phyloP scores from a whole-genome alignment of 352 stramenopile species.

The Globisporangium middletonii region DNA sequence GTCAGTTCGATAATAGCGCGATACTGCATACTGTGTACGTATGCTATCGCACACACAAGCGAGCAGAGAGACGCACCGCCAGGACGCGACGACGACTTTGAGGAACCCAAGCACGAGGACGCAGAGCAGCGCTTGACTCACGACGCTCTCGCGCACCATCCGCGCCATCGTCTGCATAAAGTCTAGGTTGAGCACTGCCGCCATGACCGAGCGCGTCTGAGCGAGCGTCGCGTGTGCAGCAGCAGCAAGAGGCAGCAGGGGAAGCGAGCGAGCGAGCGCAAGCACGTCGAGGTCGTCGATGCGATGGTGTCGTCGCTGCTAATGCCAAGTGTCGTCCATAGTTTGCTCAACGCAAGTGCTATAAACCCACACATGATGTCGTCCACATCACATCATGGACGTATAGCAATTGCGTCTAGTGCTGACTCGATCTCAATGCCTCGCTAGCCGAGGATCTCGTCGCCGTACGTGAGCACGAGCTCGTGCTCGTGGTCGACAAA shows the following conservation, averaged over 20 bases:
- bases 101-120: slow-evolving; percentile 47
- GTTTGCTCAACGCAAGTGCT: no score
- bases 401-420: background rate
- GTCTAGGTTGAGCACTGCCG: slow-evolving; percentile 49
- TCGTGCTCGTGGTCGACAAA: slow-evolving; percentile 59
- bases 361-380: no score
- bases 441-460: slow-evolving; percentile 41
- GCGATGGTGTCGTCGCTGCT: no score
- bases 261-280: background rate
- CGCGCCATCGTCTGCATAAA: slow-evolving; percentile 56
- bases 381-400: no score
- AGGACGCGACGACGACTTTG: slow-evolving; percentile 54
- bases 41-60: background rate
- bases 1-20: background rate
- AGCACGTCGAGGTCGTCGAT: no score
- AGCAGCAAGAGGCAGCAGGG: background rate
- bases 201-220: slow-evolving; percentile 26
- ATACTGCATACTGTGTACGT: background rate
- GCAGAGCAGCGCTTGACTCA: slow-evolving; percentile 57
- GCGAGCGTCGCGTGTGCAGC: background rate
- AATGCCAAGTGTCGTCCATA: no score
- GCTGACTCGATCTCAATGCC: background rate
- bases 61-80: slow-evolving; percentile 26
- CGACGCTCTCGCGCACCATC: slow-evolving; percentile 55
- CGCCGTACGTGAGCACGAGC: slow-evolving; percentile 69